Percentiles rank a stretch among this genome's conserved stretches.
Conservation (phyloP, 345 rosid species). For the Luvunga scandens region DNA sequence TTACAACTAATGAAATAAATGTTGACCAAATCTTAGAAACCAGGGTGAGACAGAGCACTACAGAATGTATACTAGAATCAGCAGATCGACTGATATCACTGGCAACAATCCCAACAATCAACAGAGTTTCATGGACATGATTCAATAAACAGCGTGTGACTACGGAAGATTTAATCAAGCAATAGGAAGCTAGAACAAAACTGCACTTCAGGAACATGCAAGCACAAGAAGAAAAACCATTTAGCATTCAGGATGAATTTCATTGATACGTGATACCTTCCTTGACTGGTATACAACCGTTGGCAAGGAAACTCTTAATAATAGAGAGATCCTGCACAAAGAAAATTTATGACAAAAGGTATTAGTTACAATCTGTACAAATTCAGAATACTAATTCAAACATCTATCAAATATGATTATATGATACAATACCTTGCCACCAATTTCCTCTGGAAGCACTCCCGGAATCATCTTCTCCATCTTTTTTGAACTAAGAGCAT, state of each 20-base stretch:
- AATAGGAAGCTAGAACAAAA: neutral
- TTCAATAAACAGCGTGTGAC: neutral
- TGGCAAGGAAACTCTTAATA: constrained; percentile 32
- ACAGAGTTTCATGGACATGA: neutral
- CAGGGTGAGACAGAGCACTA: neutral
- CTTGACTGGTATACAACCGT: constrained; percentile 16
- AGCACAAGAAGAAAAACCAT: neutral
- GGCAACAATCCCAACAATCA: neutral
- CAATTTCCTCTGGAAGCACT: constrained; percentile 89
- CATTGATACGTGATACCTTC: constrained; percentile 18
- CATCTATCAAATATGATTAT: neutral
- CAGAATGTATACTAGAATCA: neutral
- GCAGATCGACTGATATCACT: neutral
- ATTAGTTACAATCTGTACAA: neutral
- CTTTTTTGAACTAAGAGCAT: constrained; percentile 50
- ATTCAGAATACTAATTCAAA: neutral
- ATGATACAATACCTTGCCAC: constrained; percentile 76
- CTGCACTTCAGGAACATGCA: neutral
- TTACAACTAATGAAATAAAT: neutral
- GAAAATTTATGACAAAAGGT: neutral
- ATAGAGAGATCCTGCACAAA: constrained; percentile 55
- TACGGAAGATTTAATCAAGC: neutral
- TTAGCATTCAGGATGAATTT: neutral
- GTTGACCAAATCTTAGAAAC: neutral
- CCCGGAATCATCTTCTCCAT: constrained; percentile 74